Evolutionary conservation across 2,329 filamentous ascomycete genomes (phyloP), one percentile per base, ranked within the genome.

Genomic region (Fulvia fulva): DNA sequence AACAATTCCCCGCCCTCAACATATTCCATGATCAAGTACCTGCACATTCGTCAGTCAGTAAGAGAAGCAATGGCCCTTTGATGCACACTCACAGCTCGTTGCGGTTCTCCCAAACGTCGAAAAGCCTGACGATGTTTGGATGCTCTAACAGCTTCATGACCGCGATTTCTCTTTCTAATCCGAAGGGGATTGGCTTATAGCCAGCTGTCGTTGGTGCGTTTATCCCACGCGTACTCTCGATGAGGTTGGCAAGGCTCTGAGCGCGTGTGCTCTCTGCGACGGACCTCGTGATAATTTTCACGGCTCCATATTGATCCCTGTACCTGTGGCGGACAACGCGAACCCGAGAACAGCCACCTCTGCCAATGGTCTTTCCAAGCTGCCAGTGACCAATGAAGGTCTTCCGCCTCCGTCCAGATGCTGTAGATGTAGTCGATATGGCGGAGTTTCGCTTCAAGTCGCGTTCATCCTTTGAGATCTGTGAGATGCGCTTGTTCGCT

Each of bases 71-170:
- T 22, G 22, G 14, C 3, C 9, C 14, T 23, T 3, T 5, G 22
- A 19, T n/a, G 34, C 4, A 34, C 6, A 70, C 89, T 78, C 80
- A 97, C 90, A 99, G 87, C 74, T 99, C 92, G 57, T 91, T 89
- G 22, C 90, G 84, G 71, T 97, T 97, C 76, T 99, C 94, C 93
- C 93, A 99, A 28, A 99, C 93, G 75, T 99, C 94, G 71, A 93
- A 94, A 9, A 99, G 78, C 65, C 89, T 90, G 74, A 97, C 92
- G 68, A 97, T 93, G 72, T 97, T 94, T 5, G 88, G 90, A 75
- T 99, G 94, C 69, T 96, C 88, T 60, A 97, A 90, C 58, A 97
- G 82, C 76, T 97, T 97, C 83, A 99, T 91, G 67, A 99, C 95
- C 30, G 93, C 91, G 43, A 99, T 92, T 72, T 99, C 94, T 55